A percentile compares a stretch with the other conserved stretches of the same genome.
Evolutionary conservation across 371 early-diverging fungal genomes (phyloP).

Genomic region (Mucor circinelloides): DNA sequence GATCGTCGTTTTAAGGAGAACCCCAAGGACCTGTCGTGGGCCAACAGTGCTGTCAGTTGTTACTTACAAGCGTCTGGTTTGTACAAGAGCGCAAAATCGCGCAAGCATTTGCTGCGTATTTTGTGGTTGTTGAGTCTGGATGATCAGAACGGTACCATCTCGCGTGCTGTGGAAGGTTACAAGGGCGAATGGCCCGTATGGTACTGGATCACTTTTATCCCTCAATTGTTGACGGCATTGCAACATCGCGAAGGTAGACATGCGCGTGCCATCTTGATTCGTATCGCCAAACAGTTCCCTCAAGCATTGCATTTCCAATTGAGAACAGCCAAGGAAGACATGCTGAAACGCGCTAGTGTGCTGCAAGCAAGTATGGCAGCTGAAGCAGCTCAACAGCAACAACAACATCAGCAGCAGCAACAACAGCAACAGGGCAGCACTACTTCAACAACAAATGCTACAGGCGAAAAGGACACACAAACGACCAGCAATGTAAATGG

Average conservation of each 20-base stretch:
- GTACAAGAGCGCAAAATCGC: conserved; percentile 84
- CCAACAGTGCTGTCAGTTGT: conserved; percentile 93
- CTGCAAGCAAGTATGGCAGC: conserved; percentile 16
- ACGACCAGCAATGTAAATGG: neutral
- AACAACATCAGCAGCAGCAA: conserved; percentile 3
- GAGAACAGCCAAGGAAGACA: conserved; percentile 92
- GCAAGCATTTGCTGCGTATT: conserved; percentile 90
- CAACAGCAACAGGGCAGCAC: neutral
- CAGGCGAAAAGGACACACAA: neutral
- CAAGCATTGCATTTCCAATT: conserved; percentile 96
- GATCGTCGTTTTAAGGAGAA: conserved; percentile 87
- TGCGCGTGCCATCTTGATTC: conserved; percentile 81
- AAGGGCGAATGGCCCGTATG: conserved; percentile 91
- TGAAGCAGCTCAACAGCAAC: conserved; percentile 16
- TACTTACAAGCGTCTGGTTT: conserved; percentile 95
- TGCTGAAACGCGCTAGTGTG: conserved; percentile 57
- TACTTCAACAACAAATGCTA: neutral
- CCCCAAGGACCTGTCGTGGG: conserved; percentile 83
- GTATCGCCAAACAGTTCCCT: conserved; percentile 94
- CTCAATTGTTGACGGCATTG: conserved; percentile 86
- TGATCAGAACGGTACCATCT: conserved; percentile 77
- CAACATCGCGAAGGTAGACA: conserved; percentile 81
- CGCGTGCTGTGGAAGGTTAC: conserved; percentile 84
- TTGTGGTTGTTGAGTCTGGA: conserved; percentile 94
- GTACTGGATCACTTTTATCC: conserved; percentile 98